These are phyloP conservation scores for Neofusicoccum ribis DNA, from an alignment of 2,329 filamentous ascomycete genomes.

Conservation along the genomic window DNA sequence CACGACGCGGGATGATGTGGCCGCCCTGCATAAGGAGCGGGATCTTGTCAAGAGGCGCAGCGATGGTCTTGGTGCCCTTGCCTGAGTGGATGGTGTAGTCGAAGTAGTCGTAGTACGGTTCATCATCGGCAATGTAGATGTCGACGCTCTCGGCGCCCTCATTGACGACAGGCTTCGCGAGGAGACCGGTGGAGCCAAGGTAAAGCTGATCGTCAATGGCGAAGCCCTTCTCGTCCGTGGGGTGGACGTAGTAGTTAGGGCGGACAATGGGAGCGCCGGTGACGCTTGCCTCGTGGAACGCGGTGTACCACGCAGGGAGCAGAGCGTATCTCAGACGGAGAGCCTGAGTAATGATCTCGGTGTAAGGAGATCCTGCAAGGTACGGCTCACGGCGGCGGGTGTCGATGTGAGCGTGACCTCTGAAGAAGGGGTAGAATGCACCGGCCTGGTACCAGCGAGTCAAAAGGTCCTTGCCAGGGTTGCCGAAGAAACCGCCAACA, in stretches of 20 bases:
- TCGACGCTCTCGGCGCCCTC: constrained; percentile 72
- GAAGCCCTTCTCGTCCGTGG: constrained; percentile 82
- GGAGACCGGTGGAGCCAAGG: constrained; percentile 79
- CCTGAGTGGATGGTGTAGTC: constrained; percentile 76
- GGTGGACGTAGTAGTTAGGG: constrained; percentile 92
- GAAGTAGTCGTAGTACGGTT: constrained; percentile 95
- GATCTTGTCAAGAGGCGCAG: constrained; percentile 80
- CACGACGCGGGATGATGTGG: constrained; percentile 86
- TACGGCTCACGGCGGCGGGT: constrained; percentile 93
- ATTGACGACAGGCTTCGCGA: constrained; percentile 87
- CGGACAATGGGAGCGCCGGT: constrained; percentile 84
- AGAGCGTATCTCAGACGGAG: constrained; percentile 86
- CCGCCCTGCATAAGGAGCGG: constrained; percentile 91
- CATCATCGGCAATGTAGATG: constrained; percentile 84
- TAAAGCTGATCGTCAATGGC: constrained; percentile 91
- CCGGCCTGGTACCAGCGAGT: constrained; percentile 96
- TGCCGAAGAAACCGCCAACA: constrained; percentile 97
- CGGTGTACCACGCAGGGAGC: constrained; percentile 93
- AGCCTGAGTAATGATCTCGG: constrained; percentile 80
- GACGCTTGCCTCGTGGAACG: constrained; percentile 84
- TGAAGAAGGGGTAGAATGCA: constrained; percentile 97
- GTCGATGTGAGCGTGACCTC: constrained; percentile 94
- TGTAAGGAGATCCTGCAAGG: constrained; percentile 80
- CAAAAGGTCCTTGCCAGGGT: constrained; percentile 87
- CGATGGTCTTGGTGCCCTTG: constrained; percentile 70